A percentile compares a stretch with the other conserved stretches of the same genome.
These are phyloP conservation scores for Aspergillus alliaceus DNA, from an alignment of 2,329 filamentous ascomycete genomes.

Conservation along the genomic window DNA sequence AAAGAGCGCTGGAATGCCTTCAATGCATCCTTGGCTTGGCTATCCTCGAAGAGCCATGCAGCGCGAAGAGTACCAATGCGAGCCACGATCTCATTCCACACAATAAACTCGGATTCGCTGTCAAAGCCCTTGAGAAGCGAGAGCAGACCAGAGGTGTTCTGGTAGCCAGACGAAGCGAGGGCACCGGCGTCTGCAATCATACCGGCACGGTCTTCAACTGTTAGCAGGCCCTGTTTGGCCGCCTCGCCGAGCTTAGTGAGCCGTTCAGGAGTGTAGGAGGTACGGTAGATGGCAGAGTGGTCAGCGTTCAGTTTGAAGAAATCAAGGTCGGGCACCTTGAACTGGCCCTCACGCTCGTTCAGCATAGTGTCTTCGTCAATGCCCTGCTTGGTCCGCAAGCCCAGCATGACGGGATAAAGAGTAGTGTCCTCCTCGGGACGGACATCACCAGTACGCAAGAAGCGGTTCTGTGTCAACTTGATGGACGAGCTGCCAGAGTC, in stretches of 20 bases:
- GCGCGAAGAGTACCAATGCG: constrained; percentile 75
- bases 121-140: constrained; percentile 83
- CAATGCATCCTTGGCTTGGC: constrained; percentile 68
- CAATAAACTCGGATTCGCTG: constrained; percentile 80
- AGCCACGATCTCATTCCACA: constrained; percentile 89
- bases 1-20: constrained; percentile 81
- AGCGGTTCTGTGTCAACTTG: constrained; percentile 90
- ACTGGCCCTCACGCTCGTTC: constrained; percentile 69
- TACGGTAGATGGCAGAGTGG: constrained; percentile 89
- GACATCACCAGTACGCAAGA: constrained; percentile 87
- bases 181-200: constrained; percentile 94
- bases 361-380: constrained; percentile 75
- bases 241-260: constrained; percentile 84
- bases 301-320: constrained; percentile 98
- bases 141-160: constrained; percentile 86
- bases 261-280: constrained; percentile 79
- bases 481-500: constrained; percentile 70
- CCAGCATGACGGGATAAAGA: constrained; percentile 86
- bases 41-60: constrained; percentile 86
- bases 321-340: constrained; percentile 75
- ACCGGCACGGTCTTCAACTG: constrained; percentile 86
- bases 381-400: constrained; percentile 79
- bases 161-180: constrained; percentile 84
- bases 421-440: constrained; percentile 89
- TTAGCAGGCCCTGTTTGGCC: constrained; percentile 75